phyloP scores from a whole-genome alignment of 805 yeast species.

The Pichia eremophila region DNA sequence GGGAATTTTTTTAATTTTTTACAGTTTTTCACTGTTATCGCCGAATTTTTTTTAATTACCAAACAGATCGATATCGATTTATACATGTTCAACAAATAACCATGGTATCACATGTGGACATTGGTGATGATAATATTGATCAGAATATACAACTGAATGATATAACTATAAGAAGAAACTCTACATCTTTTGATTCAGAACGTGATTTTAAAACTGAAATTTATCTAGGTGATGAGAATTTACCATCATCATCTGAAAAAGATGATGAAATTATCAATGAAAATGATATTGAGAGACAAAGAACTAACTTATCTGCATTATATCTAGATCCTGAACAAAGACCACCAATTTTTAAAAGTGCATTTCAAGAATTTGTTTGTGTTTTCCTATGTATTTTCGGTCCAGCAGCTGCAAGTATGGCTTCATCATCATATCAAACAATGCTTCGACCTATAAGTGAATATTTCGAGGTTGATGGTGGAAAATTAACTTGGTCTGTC shows the following conservation, averaged over 20 bases:
- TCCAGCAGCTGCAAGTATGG: constrained; percentile 32
- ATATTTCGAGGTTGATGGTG: constrained; percentile 30
- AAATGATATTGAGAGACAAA: constrained; percentile 1
- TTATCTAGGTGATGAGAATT: too few relatives aligned
- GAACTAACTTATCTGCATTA: neutral
- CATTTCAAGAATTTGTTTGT: constrained; percentile 27
- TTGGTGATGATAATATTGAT: too few relatives aligned
- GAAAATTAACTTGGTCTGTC: constrained; percentile 35
- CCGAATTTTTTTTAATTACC: too few relatives aligned
- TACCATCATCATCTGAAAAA: neutral
- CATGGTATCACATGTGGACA: too few relatives aligned
- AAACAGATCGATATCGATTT: too few relatives aligned
- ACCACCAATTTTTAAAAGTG: constrained; percentile 28
- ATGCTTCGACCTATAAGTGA: constrained; percentile 28
- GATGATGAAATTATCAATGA: neutral
- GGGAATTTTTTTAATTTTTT: too few relatives aligned
- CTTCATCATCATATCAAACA: constrained; percentile 29
- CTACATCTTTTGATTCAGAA: too few relatives aligned
- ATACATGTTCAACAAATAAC: too few relatives aligned
- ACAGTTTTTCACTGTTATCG: too few relatives aligned
- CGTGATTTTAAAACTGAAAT: too few relatives aligned
- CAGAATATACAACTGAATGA: too few relatives aligned
- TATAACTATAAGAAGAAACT: too few relatives aligned
- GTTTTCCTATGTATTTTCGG: constrained; percentile 29
- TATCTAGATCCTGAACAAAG: constrained; percentile 24